Base-by-base conservation (phyloP, 352 stramenopile genomes). In the Phytophthora sp. region DNA sequence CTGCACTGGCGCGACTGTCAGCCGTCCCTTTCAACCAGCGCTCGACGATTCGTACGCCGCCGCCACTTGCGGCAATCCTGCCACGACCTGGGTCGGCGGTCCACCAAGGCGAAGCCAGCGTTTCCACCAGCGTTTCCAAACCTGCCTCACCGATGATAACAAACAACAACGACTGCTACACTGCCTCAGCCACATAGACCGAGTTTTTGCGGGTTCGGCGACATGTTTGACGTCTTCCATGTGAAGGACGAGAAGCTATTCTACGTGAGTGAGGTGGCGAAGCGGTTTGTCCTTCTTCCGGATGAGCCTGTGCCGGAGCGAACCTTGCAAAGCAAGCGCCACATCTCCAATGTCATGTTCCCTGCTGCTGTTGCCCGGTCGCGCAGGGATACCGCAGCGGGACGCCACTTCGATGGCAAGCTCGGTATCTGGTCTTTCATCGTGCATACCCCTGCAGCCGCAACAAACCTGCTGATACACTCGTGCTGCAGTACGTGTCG, bases 181-280 rank as follows among this genome's bases (percentile, higher is more conserved):
- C 12, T 59, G 36, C 21, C 35, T 60, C 16, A 29, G 27, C 7
- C 58, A 59, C 39, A 45, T 69, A 2, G 53, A 69, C 13, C 8
- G n/a, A 9, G 3, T 9, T 35, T 44, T 21, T 7, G 39, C 16
- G 27, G 31, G 11, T 72, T 71, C 44, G 29, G 71, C 41, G 27
- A 50, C 1, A 72, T 74, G 52, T n/a, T 61, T 30, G 44, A 74
- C 30, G 12, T 38, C 24, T 21, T 76, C 18, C 61, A 66, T 21
- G 50, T 76, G n/a, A n/a, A n/a, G 0, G 62, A 76, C 27, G 69
- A 77, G 30, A 76, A 76, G 31, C 70, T 60, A 42, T 74, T 80
- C 35, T 77, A 68, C 13, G 1, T 80, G 18, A 57, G 51, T 23
- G 46, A 62, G 30, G 27, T 58, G 7, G 41, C 44, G 0, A 60